A percentile compares a stretch with the other conserved stretches of the same genome.
Conservation (phyloP, 73 alveolate genomes). For the Stentor coeruleus region DNA sequence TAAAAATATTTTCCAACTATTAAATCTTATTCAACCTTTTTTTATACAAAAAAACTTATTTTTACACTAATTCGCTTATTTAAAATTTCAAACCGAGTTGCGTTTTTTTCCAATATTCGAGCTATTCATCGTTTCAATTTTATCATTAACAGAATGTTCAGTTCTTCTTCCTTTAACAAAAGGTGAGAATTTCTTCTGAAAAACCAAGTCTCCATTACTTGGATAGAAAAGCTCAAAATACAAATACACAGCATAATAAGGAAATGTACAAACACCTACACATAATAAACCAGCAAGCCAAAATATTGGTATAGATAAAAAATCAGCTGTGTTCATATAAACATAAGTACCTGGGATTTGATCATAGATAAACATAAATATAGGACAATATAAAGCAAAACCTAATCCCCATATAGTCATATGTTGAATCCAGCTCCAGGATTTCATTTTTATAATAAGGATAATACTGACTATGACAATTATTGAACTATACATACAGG, state of each 20-base stretch:
- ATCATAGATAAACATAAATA: slow-evolving; percentile 2
- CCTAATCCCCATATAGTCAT: slow-evolving; percentile 6
- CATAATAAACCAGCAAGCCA: neutral
- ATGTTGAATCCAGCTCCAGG: slow-evolving; percentile 25
- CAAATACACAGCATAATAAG: neutral
- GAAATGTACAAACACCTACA: neutral
- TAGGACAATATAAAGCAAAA: slow-evolving; percentile 14
- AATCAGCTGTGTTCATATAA: neutral
- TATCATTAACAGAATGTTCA: too few relatives aligned
- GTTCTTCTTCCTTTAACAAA: too few relatives aligned
- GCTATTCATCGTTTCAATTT: too few relatives aligned
- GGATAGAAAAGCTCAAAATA: slow-evolving; percentile 8
- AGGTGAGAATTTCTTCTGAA: too few relatives aligned
- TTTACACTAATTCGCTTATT: too few relatives aligned
- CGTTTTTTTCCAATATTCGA: too few relatives aligned
- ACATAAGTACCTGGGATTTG: neutral
- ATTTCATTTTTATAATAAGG: neutral
- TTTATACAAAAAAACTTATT: too few relatives aligned
- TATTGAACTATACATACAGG: neutral
- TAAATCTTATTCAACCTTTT: too few relatives aligned
- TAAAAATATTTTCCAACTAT: too few relatives aligned
- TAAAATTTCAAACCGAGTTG: too few relatives aligned
- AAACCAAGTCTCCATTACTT: neutral
- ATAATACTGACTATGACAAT: neutral
- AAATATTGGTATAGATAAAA: neutral